A percentile compares a stretch with the other conserved stretches of the same genome.
These are phyloP conservation scores for Cladophialophora psammophila DNA, from an alignment of 2,329 filamentous ascomycete genomes.

Conservation along the genomic window DNA sequence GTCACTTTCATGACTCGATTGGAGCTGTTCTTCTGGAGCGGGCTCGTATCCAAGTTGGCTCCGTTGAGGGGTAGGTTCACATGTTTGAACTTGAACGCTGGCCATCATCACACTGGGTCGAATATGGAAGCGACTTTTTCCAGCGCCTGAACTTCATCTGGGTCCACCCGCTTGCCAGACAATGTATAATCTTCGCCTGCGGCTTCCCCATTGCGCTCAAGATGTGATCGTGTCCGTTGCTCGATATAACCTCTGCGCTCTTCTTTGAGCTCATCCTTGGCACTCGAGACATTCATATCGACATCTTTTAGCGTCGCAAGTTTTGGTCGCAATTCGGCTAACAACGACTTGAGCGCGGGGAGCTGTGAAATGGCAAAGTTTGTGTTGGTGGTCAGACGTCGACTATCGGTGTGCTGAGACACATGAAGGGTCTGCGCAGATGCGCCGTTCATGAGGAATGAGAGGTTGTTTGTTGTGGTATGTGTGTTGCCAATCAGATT, in stretches of 20 bases:
- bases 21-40: background rate
- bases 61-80: background rate
- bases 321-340: constrained; percentile 72
- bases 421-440: constrained; percentile 57
- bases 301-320: constrained; percentile 55
- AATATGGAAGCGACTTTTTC: constrained; percentile 41
- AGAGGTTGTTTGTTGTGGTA: constrained; percentile 52
- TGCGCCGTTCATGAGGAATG: constrained; percentile 63
- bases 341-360: constrained; percentile 74
- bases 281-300: constrained; percentile 46
- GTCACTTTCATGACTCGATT: constrained; percentile 6
- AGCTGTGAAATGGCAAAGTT: constrained; percentile 83
- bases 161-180: constrained; percentile 33
- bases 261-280: constrained; percentile 65
- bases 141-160: constrained; percentile 40
- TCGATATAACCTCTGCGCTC: constrained; percentile 86
- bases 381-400: constrained; percentile 56
- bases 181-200: constrained; percentile 26
- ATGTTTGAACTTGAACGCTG: background rate
- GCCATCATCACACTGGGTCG: constrained; percentile 37
- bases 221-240: constrained; percentile 74
- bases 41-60: background rate
- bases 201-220: constrained; percentile 63
- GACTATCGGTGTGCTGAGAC: constrained; percentile 48
- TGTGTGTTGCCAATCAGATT: constrained; percentile 54